Percentiles rank a stretch among this genome's conserved stretches.
phyloP scores from a whole-genome alignment of 2,329 filamentous ascomycete genomes.

The Penicillium sp. region DNA sequence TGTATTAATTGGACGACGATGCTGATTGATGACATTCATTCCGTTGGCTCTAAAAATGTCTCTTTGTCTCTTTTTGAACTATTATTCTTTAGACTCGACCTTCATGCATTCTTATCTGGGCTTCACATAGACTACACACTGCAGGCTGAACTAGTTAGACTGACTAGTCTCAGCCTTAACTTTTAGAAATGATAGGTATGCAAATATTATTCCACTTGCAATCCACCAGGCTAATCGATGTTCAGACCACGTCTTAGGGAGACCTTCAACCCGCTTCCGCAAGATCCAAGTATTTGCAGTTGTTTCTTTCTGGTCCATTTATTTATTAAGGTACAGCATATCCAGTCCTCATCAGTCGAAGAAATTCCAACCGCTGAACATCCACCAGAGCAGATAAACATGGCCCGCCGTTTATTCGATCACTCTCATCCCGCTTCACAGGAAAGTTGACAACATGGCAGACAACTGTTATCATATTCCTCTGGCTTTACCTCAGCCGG shows the following conservation, averaged over 20 bases:
- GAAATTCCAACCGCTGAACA: background rate
- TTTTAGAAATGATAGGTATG: conserved; percentile 34
- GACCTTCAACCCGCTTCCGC: conserved; percentile 85
- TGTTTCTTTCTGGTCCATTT: conserved; percentile 84
- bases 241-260: conserved; percentile 82
- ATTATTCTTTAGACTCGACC: background rate
- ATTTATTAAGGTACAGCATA: conserved; percentile 67
- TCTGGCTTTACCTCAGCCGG: conserved; percentile 85
- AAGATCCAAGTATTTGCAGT: conserved; percentile 91
- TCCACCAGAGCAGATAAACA: conserved; percentile 71
- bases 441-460: conserved; percentile 82
- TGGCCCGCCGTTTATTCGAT: conserved; percentile 74
- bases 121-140: conserved; percentile 1
- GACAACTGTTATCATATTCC: conserved; percentile 77
- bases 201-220: background rate
- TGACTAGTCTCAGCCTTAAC: background rate
- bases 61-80: background rate
- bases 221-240: conserved; percentile 3
- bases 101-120: background rate
- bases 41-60: background rate
- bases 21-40: background rate
- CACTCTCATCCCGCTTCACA: conserved; percentile 69
- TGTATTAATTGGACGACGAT: background rate
- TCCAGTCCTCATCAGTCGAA: background rate
- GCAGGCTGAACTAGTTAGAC: background rate